Evolutionary conservation across 768 basidiomycete species (phyloP), one percentile per base, ranked within the genome.

Genomic region (Tubosaeta brunneosetosa): DNA sequence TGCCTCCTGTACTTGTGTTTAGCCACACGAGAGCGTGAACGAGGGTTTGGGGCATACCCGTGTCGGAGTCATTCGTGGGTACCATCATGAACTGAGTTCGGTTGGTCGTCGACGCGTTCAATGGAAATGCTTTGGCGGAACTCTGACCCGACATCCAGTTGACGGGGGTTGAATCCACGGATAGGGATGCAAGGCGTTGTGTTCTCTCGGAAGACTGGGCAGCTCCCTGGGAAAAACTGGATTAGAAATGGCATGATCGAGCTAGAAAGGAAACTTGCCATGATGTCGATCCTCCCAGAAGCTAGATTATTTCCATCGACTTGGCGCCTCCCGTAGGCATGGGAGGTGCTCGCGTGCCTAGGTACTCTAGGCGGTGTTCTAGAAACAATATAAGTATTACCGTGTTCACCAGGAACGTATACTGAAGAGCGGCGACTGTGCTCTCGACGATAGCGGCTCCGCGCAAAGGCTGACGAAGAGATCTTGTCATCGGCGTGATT

Each of bases 21-120:
- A 56, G 50, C n/a, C 10, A 34, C 12, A 6, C 7, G 11, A 44
- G 19, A 3, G 49, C 37, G 9, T 44, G 43, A 8, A 46, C 10
- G 34, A 14, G 38, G 25, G 9, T 12, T 13, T 27, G 4, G 22
- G 16, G 55, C 63, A 14, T 52, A 66, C 68, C 58, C 7, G 44
- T 1, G 47, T 40, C 29, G 33, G 49, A 37, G 5, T 50, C 56
- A 12, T 59, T 53, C 31, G 17, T 55, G 37, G 49, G 76, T 66
- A 53, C 40, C 58, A 83, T 67, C 55, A 66, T 71, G 49, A 83
- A 63, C 49, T 73, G 69, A 3, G 79, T 81, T 44, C 66, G 61
- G 47, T 77, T 75, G 41, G 66, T 70, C 49, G 76, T 69, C 4
- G 81, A 81, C 6, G 80, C 81, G 59, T 76, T 76, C 47, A 84